These are phyloP conservation scores for Lentinus tigrinus DNA, from an alignment of 768 basidiomycete genomes.

Conservation along the genomic window DNA sequence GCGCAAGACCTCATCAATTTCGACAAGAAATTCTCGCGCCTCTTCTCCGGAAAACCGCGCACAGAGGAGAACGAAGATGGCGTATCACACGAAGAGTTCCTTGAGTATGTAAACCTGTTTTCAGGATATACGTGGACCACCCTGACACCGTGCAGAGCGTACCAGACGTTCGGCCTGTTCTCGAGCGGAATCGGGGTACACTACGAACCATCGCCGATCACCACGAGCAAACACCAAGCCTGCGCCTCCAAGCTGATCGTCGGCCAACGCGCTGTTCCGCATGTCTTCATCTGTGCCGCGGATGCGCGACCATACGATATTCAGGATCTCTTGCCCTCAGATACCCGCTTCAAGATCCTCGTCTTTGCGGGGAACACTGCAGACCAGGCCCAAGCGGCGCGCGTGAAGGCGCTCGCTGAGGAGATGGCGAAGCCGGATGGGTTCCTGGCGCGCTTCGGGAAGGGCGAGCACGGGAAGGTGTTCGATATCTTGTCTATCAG, in stretches of 20 bases:
- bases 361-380: slow-evolving; percentile 43
- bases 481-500: slow-evolving; percentile 19
- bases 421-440: slow-evolving; percentile 12
- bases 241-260: slow-evolving; percentile 41
- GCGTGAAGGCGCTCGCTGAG: slow-evolving; percentile 21
- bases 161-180: slow-evolving; percentile 46
- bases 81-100: slow-evolving; percentile 49
- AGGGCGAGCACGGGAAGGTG: background rate
- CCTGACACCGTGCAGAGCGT: slow-evolving; percentile 33
- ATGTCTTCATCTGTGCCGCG: slow-evolving; percentile 44
- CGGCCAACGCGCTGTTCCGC: slow-evolving; percentile 50
- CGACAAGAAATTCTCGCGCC: slow-evolving; percentile 48
- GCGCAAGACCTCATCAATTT: slow-evolving; percentile 56
- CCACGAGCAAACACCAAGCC: slow-evolving; percentile 33
- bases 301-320: slow-evolving; percentile 47
- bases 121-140: background rate
- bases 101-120: slow-evolving; percentile 33
- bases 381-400: slow-evolving; percentile 19
- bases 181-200: slow-evolving; percentile 48
- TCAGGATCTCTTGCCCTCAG: slow-evolving; percentile 50
- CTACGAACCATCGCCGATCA: slow-evolving; percentile 41
- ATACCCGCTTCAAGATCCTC: slow-evolving; percentile 49
- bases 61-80: slow-evolving; percentile 37
- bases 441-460: slow-evolving; percentile 20
- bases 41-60: slow-evolving; percentile 54